Base-by-base conservation (phyloP, 805 yeast species). In the Wickerhamiella spandovensis region DNA sequence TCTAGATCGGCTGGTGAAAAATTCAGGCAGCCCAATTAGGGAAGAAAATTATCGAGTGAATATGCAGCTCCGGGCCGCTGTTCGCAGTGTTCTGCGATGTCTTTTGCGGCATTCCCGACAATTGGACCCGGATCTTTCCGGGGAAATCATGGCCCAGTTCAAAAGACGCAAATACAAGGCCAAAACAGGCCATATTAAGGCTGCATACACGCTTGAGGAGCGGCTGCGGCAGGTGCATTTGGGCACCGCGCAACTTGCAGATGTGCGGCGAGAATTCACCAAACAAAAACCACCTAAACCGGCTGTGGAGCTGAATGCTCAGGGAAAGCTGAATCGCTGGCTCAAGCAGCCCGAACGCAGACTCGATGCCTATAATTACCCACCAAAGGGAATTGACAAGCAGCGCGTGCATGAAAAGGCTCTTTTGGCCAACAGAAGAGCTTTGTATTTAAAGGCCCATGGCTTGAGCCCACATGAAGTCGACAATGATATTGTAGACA, bases 341-440 rank as follows among this genome's bases (percentile, higher is more conserved):
- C 41, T 35, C 15, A 54, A 48, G 46, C 55, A 51, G 15, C 50
- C 48, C n/a, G 46, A 38, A 20, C 56, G 62, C 2, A 49, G 55
- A n/a, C 47, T 50, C 25, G 62, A 58, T 47, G 42, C 5, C 28
- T 55, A 48, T 46, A 58, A 58, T 28, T 10, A 25, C 1, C 56
- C 60, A 2, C 39, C 39, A n/a, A 39, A 20, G 7, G 24, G 24
- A 23, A 13, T 15, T 4, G 32, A 20, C 21, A 43, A 23, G 32
- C 17, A 20, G 24, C 43, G 43, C 6, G 53, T 51, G 21, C 44
- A 48, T 10, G 46, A 39, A 25, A 39, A 30, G 2, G 53, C 51
- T 2, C 22, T 35, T 8, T 44, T 48, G 12, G 25, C 44, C 6
- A 51, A 51, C 25, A 5, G 5, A 5, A 44, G 51, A 7, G n/a